A percentile compares a stretch with the other conserved stretches of the same genome.
phyloP scores from a whole-genome alignment of 2,329 filamentous ascomycete species.

The Cladosporium sp. region DNA sequence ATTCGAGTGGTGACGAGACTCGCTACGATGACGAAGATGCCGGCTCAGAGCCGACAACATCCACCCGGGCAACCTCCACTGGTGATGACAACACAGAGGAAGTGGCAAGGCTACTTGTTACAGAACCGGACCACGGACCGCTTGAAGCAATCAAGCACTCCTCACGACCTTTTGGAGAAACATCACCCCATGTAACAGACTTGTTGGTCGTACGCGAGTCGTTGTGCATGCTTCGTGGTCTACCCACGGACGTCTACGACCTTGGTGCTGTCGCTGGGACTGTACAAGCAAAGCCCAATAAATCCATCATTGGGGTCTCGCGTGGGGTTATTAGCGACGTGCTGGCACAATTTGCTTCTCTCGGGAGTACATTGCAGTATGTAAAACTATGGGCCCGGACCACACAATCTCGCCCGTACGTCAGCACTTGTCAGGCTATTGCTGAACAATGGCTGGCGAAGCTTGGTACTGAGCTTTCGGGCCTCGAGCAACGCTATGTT shows the following conservation, averaged over 20 bases:
- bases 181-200: conserved; percentile 54
- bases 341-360: conserved; percentile 38
- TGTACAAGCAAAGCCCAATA: neutral
- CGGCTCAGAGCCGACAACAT: conserved; percentile 23
- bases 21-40: conserved; percentile 31
- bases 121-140: conserved; percentile 22
- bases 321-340: conserved; percentile 1
- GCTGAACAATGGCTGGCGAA: conserved; percentile 53
- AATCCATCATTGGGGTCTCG: conserved; percentile 18
- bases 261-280: conserved; percentile 24
- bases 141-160: conserved; percentile 36
- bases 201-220: conserved; percentile 70
- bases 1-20: conserved; percentile 61
- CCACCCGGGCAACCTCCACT: conserved; percentile 34
- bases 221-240: conserved; percentile 78
- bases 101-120: conserved; percentile 32
- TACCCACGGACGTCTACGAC: conserved; percentile 68
- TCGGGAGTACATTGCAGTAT: conserved; percentile 45
- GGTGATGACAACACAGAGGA: conserved; percentile 34
- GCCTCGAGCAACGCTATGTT: conserved; percentile 59
- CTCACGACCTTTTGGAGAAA: too few species aligned
- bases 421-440: conserved; percentile 68
- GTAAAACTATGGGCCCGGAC: conserved; percentile 48
- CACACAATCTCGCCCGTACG: conserved; percentile 32
- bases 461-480: conserved; percentile 58